These are phyloP conservation scores for Kurtzmaniella quercitrusa DNA, from an alignment of 1,139 yeast species.

Conservation along the genomic window DNA sequence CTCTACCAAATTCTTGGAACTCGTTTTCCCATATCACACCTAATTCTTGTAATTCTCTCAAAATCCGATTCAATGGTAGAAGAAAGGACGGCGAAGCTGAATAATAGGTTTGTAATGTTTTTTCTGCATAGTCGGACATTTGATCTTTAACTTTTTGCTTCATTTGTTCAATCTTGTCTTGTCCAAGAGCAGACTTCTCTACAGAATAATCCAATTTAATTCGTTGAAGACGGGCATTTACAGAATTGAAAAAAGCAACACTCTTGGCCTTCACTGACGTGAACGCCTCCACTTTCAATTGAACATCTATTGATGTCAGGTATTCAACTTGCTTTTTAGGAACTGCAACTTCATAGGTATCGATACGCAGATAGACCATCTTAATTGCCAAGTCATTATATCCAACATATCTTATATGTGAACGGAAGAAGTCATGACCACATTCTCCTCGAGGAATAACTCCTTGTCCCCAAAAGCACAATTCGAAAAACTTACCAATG, in stretches of 20 bases:
- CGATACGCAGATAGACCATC: constrained; percentile 73
- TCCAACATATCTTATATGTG: constrained; percentile 82
- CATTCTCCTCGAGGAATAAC: constrained; percentile 40
- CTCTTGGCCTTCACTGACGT: constrained; percentile 52
- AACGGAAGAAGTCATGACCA: constrained; percentile 72
- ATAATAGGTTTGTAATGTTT: constrained; percentile 51
- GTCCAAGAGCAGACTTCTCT: constrained; percentile 70
- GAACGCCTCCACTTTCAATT: constrained; percentile 62
- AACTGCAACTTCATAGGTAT: constrained; percentile 69
- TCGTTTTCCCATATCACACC: constrained; percentile 88
- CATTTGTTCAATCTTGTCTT: constrained; percentile 53
- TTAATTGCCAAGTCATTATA: constrained; percentile 74
- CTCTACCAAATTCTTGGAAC: constrained; percentile 75
- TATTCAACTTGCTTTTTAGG: constrained; percentile 73
- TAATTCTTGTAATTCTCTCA: constrained; percentile 71
- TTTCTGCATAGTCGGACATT: constrained; percentile 35
- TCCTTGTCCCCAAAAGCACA: constrained; percentile 71
- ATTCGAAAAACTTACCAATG: constrained; percentile 87
- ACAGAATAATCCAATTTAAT: constrained; percentile 72
- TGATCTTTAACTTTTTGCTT: constrained; percentile 53
- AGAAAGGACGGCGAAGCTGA: constrained; percentile 61
- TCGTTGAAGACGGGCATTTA: constrained; percentile 65
- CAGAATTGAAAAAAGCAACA: constrained; percentile 63
- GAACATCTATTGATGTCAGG: constrained; percentile 68
- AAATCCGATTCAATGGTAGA: constrained; percentile 62